These are phyloP conservation scores for Fusarium nurragi DNA, from an alignment of 2,329 filamentous ascomycete genomes.

Conservation along the genomic window DNA sequence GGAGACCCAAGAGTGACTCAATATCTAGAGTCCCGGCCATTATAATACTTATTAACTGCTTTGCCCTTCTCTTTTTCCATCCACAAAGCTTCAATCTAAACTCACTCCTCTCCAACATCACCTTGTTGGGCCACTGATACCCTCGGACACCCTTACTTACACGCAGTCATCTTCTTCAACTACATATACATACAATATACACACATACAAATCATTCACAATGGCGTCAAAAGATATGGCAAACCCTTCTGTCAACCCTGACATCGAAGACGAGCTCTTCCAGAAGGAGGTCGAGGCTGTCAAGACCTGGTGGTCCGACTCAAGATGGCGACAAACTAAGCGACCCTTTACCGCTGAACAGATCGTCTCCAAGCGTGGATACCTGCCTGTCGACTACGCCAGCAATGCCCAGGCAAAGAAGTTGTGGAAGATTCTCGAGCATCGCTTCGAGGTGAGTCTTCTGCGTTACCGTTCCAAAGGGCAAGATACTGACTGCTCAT, in stretches of 20 bases:
- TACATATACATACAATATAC: neutral
- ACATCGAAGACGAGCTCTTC: conserved; percentile 72
- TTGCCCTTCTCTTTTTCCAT: conserved; percentile 19
- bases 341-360: conserved; percentile 95
- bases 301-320: conserved; percentile 93
- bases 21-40: conserved; percentile 32
- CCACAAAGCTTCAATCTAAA: neutral
- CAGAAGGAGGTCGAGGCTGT: conserved; percentile 85
- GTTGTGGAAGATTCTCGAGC: conserved; percentile 89
- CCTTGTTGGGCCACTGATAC: conserved; percentile 5
- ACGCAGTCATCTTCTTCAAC: conserved; percentile 2
- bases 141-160: conserved; percentile 14
- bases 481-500: neutral
- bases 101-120: conserved; percentile 1
- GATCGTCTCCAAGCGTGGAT: conserved; percentile 95
- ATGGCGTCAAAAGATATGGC: conserved; percentile 73
- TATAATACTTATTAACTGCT: conserved; percentile 41
- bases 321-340: conserved; percentile 92
- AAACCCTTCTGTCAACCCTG: conserved; percentile 64
- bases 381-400: conserved; percentile 88
- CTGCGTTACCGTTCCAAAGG: neutral
- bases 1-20: conserved; percentile 34
- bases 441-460: conserved; percentile 78
- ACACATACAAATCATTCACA: conserved; percentile 15
- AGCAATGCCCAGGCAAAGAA: conserved; percentile 93